These are phyloP conservation scores for Euphorbia lathyris DNA, from an alignment of 345 rosid genomes.

Conservation along the genomic window DNA sequence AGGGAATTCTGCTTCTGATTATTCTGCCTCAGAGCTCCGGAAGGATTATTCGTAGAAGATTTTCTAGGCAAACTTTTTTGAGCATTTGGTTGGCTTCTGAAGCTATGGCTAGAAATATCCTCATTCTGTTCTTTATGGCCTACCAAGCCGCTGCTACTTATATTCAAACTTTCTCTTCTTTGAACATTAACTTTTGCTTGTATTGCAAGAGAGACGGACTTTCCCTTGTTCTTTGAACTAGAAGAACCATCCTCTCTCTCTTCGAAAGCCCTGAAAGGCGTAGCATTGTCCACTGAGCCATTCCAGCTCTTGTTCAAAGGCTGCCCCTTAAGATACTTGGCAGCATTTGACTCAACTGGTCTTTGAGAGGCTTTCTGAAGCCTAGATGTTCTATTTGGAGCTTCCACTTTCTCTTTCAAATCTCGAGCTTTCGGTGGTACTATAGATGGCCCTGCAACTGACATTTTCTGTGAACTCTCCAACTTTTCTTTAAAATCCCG, in stretches of 20 bases:
- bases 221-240: slow-evolving; percentile 47
- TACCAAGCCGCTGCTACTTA: slow-evolving; percentile 31
- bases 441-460: slow-evolving; percentile 34
- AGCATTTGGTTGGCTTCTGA: slow-evolving; percentile 50
- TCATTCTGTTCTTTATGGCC: slow-evolving; percentile 52
- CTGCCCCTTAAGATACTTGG: slow-evolving; percentile 58
- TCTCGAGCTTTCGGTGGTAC: slow-evolving; percentile 39
- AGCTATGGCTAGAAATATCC: slow-evolving; percentile 46
- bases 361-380: slow-evolving; percentile 44
- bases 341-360: slow-evolving; percentile 51
- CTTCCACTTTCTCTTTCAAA: slow-evolving; percentile 46
- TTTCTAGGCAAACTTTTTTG: slow-evolving; percentile 54
- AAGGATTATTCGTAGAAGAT: slow-evolving; percentile 33
- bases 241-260: slow-evolving; percentile 52
- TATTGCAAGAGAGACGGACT: slow-evolving; percentile 77
- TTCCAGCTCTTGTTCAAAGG: slow-evolving; percentile 66
- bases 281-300: slow-evolving; percentile 36
- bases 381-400: slow-evolving; percentile 41
- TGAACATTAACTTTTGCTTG: slow-evolving; percentile 86
- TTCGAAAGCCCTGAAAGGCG: slow-evolving; percentile 30
- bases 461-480: slow-evolving; percentile 56
- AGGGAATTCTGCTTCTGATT: slow-evolving; percentile 78
- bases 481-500: slow-evolving; percentile 60
- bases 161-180: slow-evolving; percentile 59
- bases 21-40: slow-evolving; percentile 78